Conservation (phyloP, 345 rosid genomes). For the Pistacia atlantica region DNA sequence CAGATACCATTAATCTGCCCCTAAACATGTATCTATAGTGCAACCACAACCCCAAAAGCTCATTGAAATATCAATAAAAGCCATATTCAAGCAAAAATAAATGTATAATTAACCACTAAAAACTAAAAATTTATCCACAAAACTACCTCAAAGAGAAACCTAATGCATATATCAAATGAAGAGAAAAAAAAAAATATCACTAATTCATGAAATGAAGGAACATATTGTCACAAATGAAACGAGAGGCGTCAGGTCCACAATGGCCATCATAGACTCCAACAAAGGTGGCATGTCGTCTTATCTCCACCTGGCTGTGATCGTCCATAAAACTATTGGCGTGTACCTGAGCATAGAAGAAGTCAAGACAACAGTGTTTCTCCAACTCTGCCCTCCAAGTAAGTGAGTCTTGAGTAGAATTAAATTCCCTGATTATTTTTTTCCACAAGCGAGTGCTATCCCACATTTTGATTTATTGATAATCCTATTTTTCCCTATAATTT, state of each 20-base stretch:
- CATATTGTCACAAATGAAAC: slow-evolving; percentile 77
- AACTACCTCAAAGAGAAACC: neutral
- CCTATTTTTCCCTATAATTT: too few species aligned
- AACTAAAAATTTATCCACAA: neutral
- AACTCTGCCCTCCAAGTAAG: slow-evolving; percentile 81
- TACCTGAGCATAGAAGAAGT: slow-evolving; percentile 79
- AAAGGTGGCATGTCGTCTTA: slow-evolving; percentile 64
- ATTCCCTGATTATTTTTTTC: too few species aligned
- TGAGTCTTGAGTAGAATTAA: slow-evolving; percentile 35
- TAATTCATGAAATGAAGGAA: slow-evolving; percentile 72
- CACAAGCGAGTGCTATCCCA: too few species aligned
- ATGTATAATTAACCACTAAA: too few species aligned
- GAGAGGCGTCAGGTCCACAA: slow-evolving; percentile 93
- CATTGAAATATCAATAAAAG: too few species aligned
- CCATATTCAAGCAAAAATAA: too few species aligned
- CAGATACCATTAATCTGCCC: too few species aligned
- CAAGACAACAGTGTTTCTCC: slow-evolving; percentile 74
- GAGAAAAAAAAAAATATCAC: slow-evolving; percentile 14
- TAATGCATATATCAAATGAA: too few species aligned
- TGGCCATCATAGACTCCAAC: slow-evolving; percentile 95
- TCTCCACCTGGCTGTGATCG: too few species aligned
- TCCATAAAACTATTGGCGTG: slow-evolving; percentile 88
- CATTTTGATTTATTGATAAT: too few species aligned
- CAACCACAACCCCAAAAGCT: too few species aligned
- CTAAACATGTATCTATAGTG: neutral